Conservation (phyloP, 768 basidiomycete species). For the Gloeophyllum trabeum region DNA sequence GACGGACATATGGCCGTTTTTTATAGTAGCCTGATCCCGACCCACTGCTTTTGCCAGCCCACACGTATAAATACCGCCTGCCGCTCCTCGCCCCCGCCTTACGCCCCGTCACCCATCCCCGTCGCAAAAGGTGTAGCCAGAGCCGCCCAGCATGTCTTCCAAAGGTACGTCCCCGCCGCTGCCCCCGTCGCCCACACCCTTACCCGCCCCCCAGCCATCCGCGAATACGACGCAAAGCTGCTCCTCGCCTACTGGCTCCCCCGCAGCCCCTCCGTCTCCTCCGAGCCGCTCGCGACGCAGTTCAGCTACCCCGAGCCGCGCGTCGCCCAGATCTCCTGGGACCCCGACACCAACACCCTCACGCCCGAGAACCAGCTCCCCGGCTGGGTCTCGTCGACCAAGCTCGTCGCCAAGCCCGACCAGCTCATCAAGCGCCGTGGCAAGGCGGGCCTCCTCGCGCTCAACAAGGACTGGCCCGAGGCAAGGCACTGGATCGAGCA, state of each 20-base stretch:
- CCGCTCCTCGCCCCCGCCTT: no score
- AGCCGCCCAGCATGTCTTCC: constrained; percentile 14
- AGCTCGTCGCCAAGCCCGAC: constrained; percentile 94
- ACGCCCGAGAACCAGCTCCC: constrained; percentile 54
- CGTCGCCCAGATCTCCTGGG: constrained; percentile 87
- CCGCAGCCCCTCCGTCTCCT: constrained; percentile 70
- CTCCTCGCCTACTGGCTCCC: constrained; percentile 96
- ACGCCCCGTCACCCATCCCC: no score
- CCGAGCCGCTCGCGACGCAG: constrained; percentile 38
- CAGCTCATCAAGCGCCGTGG: constrained; percentile 99
- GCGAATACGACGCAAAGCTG: constrained; percentile 98
- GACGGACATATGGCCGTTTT: no score
- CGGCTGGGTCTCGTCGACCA: constrained; percentile 71
- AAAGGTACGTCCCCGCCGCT: constrained; percentile 12
- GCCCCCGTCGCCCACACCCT: neutral
- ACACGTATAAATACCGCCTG: no score
- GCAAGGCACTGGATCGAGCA: constrained; percentile 81
- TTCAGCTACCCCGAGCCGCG: constrained; percentile 57
- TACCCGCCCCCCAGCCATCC: constrained; percentile 45
- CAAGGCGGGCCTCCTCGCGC: constrained; percentile 89
- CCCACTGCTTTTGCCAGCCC: no score
- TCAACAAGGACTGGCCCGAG: constrained; percentile 90
- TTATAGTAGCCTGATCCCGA: no score
- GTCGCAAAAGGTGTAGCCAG: no score
- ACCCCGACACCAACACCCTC: constrained; percentile 51